Percentiles rank a stretch among this genome's conserved stretches.
phyloP scores from a whole-genome alignment of 1,139 yeast genomes.

The Schizosaccharomyces versatilis region DNA sequence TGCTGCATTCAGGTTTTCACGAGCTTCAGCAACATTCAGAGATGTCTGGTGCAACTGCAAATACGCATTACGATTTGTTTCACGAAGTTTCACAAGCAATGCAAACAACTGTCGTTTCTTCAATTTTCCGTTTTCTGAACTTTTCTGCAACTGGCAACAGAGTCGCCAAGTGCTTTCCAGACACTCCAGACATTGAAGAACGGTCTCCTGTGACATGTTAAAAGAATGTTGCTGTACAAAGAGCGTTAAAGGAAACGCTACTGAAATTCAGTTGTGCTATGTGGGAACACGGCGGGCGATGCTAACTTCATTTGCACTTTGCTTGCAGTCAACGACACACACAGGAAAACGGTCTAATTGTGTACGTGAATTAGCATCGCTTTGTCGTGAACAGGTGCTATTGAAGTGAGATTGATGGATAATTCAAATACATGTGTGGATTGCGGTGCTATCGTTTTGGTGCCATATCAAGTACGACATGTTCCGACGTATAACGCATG shows the following conservation, averaged over 20 bases:
- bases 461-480: conserved; percentile 5
- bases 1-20: background rate
- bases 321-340: too few species aligned
- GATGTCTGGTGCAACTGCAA: background rate
- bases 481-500: conserved; percentile 6
- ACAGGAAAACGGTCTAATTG: too few species aligned
- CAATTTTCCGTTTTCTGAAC: background rate
- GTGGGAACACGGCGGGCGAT: background rate
- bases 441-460: conserved; percentile 2
- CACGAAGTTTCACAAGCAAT: background rate
- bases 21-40: background rate
- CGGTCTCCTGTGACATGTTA: background rate
- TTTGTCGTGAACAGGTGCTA: too few species aligned
- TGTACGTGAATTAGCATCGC: too few species aligned
- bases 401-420: background rate
- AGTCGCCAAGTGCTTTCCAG: background rate
- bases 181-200: background rate
- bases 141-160: background rate
- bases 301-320: too few species aligned
- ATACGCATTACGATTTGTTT: background rate
- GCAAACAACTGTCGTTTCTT: background rate
- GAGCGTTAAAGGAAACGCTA: background rate
- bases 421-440: background rate
- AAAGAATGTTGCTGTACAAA: background rate
- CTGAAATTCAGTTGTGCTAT: background rate